Conservation (phyloP, 208 protist genomes). For the Wallacemonas sp. region DNA sequence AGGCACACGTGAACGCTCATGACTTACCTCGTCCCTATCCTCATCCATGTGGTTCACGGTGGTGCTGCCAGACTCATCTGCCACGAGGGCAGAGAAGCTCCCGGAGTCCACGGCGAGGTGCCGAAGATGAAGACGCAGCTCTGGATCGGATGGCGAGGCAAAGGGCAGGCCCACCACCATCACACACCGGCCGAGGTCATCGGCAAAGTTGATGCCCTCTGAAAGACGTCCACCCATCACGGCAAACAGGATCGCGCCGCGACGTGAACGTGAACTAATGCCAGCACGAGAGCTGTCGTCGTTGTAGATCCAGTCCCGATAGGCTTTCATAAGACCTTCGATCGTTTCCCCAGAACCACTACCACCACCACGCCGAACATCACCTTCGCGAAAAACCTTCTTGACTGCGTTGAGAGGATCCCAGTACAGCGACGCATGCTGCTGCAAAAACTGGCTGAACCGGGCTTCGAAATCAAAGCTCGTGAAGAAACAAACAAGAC, state of each 20-base stretch:
- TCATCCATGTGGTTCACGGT: neutral
- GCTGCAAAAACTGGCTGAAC: slow-evolving; percentile 44
- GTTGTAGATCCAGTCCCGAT: slow-evolving; percentile 49
- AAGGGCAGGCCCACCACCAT: slow-evolving; percentile 97
- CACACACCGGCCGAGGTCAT: slow-evolving; percentile 93
- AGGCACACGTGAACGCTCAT: no score
- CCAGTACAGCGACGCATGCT: slow-evolving; percentile 40
- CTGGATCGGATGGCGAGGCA: slow-evolving; percentile 90
- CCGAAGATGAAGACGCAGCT: slow-evolving; percentile 86
- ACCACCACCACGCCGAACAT: neutral
- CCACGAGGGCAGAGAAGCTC: neutral
- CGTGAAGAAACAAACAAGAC: slow-evolving; percentile 95
- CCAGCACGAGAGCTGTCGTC: neutral
- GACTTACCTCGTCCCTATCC: neutral
- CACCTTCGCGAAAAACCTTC: slow-evolving; percentile 85
- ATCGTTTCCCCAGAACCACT: slow-evolving; percentile 12
- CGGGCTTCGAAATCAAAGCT: slow-evolving; percentile 87
- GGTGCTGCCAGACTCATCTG: neutral
- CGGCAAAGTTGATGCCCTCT: slow-evolving; percentile 98
- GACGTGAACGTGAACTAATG: neutral
- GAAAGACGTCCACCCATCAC: slow-evolving; percentile 97
- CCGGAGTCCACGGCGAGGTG: slow-evolving; percentile 43
- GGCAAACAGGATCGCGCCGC: slow-evolving; percentile 91
- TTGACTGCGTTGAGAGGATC: slow-evolving; percentile 73
- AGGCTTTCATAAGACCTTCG: slow-evolving; percentile 54